These are phyloP conservation scores for Tricholoma saponaceum DNA, from an alignment of 768 basidiomycete genomes.

Conservation along the genomic window DNA sequence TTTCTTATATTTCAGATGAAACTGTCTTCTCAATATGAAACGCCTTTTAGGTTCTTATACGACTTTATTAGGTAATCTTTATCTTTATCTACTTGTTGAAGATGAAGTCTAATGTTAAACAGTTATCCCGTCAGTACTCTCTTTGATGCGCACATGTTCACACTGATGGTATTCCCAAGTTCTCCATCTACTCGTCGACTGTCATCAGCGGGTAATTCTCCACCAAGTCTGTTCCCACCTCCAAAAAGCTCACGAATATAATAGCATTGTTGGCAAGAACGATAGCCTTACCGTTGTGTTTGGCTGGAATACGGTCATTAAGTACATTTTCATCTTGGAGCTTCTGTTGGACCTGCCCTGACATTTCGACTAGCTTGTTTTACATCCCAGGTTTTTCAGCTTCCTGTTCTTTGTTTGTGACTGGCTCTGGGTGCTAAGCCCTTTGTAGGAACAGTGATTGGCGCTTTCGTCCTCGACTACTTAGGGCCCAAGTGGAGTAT, in stretches of 20 bases:
- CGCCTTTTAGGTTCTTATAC: constrained; percentile 57
- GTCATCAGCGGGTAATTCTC: constrained; percentile 55
- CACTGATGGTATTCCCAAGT: constrained; percentile 34
- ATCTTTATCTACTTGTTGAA: not conserved
- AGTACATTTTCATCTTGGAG: constrained; percentile 38
- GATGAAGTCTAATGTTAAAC: not conserved
- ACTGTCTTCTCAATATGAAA: not conserved
- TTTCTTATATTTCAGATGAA: not conserved
- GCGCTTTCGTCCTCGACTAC: constrained; percentile 73
- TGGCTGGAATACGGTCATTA: constrained; percentile 85
- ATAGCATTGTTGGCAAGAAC: constrained; percentile 55
- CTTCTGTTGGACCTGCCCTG: not conserved
- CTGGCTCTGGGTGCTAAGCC: constrained; percentile 21
- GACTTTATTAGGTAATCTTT: constrained; percentile 70
- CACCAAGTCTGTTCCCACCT: not conserved
- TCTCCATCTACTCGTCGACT: constrained; percentile 78
- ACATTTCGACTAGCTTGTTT: constrained; percentile 13
- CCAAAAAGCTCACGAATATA: not conserved
- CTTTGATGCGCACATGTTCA: not conserved
- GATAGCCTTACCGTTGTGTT: constrained; percentile 57
- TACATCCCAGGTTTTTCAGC: not conserved
- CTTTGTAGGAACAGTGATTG: constrained; percentile 62
- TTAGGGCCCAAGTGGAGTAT: constrained; percentile 75
- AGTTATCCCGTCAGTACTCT: constrained; percentile 59
- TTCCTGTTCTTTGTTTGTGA: not conserved